Conservation (phyloP, 2,329 filamentous ascomycete genomes). For the Akanthomyces dipterigenus region DNA sequence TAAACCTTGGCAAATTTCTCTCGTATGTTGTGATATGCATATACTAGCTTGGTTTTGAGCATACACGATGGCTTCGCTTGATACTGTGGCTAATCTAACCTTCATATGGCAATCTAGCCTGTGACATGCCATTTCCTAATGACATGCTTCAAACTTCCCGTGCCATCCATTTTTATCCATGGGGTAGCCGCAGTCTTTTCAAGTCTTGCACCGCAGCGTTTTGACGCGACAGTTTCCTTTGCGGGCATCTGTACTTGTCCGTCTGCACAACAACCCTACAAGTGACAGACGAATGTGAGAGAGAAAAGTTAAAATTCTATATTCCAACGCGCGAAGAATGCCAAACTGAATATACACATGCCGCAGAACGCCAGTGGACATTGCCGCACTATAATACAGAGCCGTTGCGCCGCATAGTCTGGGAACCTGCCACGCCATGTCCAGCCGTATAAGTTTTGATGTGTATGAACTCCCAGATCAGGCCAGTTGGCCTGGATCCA, state of each 20-base stretch:
- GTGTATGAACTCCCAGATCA: background rate
- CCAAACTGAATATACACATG: background rate
- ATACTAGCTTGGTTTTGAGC: too few species aligned
- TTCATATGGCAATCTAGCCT: too few species aligned
- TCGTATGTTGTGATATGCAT: too few species aligned
- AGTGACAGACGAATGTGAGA: background rate
- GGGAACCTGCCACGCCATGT: background rate
- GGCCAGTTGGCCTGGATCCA: background rate
- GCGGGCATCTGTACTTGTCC: background rate
- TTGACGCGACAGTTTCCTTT: too few species aligned
- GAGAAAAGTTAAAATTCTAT: background rate
- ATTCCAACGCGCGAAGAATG: background rate
- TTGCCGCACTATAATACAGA: slow-evolving; percentile 2
- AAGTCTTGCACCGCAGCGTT: too few species aligned
- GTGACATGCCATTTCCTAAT: too few species aligned
- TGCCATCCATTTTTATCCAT: too few species aligned
- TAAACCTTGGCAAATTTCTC: too few species aligned
- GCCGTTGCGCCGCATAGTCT: background rate
- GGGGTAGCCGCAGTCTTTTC: too few species aligned
- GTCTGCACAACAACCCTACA: background rate
- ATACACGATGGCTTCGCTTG: too few species aligned
- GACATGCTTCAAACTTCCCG: too few species aligned
- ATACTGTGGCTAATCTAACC: too few species aligned
- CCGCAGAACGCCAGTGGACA: background rate
- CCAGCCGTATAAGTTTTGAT: background rate